Evolutionary conservation across 2,329 filamentous ascomycete genomes (phyloP), one percentile per base, ranked within the genome.

Genomic region (Mycosphaerella sp.): DNA sequence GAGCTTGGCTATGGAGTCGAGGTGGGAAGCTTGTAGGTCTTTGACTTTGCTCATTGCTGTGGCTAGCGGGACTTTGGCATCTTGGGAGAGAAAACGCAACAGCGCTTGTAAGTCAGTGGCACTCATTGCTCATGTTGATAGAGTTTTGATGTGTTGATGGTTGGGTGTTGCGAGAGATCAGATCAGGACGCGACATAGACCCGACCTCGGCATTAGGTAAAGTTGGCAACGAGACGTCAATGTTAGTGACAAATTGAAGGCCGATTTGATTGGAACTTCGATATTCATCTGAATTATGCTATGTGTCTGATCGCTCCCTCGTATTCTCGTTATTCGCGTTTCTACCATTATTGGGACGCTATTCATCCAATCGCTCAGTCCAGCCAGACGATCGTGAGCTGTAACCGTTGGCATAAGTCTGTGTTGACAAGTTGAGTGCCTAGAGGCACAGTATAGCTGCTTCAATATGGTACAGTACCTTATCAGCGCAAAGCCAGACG

Each of bases 1-100:
- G 12, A 82, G 70, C 25, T 70, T 64, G 18, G 76, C 71, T 28
- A 73, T 62, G 43, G 71, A 74, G 54, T 49, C 55, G 17, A 81
- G 67, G 50, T 71, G 68, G 17, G 72, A 73, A 46, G 70, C 68
- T 61, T 79, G 75, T 8, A 82, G 70, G n/a, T 74, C 71, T 55
- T 75, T 76, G 49, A 78, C 70, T 60, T 80, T 80, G 48, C 70
- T 62, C 64, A 82, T 76, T 9, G 79, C 79, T 25, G 70, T 67
- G 3, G 75, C 74, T 4, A 82, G 67, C 2, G 79, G 76, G 0
- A 82, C 57, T 61, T 79, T 81, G 27, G 74, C 74, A 58, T 82
- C 79, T 65, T 79, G 74, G 1, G 76, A 76, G 18, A 82, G 67
- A 56, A 83, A 82, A 10, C 79, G 76, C 30, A 82, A 68, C 12